Percentiles rank a stretch among this genome's conserved stretches.
Conservation (phyloP, 2,329 filamentous ascomycete species). For the Xylariaceae sp. region DNA sequence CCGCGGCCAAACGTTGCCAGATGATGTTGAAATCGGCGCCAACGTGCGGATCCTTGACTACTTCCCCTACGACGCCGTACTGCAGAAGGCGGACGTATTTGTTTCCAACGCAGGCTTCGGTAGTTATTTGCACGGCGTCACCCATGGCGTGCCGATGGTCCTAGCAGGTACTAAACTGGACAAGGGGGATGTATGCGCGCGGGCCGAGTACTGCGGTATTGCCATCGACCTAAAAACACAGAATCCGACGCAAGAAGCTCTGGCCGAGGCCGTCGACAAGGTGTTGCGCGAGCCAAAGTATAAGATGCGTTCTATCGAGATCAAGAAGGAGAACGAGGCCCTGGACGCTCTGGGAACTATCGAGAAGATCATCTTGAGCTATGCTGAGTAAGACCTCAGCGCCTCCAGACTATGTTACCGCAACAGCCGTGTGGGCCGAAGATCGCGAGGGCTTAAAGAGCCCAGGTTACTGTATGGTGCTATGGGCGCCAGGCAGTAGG, state of each 20-base stretch:
- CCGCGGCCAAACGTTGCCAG: conserved; percentile 35
- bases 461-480: too few species aligned
- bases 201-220: conserved; percentile 51
- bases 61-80: conserved; percentile 43
- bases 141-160: conserved; percentile 54
- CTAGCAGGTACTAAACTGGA: conserved; percentile 50
- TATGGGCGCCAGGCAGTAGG: too few species aligned
- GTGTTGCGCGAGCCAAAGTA: conserved; percentile 12
- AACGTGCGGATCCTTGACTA: conserved; percentile 44
- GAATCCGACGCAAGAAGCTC: conserved; percentile 17
- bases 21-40: too few species aligned
- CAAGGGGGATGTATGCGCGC: conserved; percentile 48
- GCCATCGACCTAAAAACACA: conserved; percentile 51
- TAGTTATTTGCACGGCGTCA: conserved; percentile 51
- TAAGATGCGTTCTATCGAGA: conserved; percentile 18
- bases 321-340: conserved; percentile 14
- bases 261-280: conserved; percentile 16
- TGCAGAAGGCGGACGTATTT: conserved; percentile 47
- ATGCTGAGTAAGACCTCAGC: too few species aligned
- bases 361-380: too few species aligned
- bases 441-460: too few species aligned
- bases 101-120: conserved; percentile 57
- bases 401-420: too few species aligned
- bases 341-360: conserved; percentile 20
- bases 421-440: too few species aligned